A percentile compares a stretch with the other conserved stretches of the same genome.
These are phyloP conservation scores for Rhizopus microsporus DNA, from an alignment of 371 early-diverging fungal species.

Conservation along the genomic window DNA sequence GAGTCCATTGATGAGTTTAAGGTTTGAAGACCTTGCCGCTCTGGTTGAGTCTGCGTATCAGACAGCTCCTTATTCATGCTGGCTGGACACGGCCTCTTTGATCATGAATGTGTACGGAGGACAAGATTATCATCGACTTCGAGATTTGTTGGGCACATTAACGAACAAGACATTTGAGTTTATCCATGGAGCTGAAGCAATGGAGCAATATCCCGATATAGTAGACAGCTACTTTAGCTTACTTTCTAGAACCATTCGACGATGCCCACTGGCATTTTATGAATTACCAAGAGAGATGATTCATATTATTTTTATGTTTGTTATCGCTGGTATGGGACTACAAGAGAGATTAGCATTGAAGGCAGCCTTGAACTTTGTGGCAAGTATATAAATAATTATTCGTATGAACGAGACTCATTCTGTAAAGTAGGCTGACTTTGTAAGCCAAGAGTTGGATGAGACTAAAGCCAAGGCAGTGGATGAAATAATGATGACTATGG, in stretches of 20 bases:
- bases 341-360: slow-evolving; percentile 66
- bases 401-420: slow-evolving; percentile 1
- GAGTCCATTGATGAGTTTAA: slow-evolving; percentile 47
- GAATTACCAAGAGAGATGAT: slow-evolving; percentile 52
- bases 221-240: slow-evolving; percentile 50
- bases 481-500: slow-evolving; percentile 48
- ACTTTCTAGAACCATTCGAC: slow-evolving; percentile 51
- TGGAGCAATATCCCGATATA: slow-evolving; percentile 44
- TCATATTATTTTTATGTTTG: slow-evolving; percentile 50
- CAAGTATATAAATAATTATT: slow-evolving; percentile 13
- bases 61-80: slow-evolving; percentile 48
- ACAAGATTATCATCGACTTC: slow-evolving; percentile 38
- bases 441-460: slow-evolving; percentile 51
- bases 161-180: slow-evolving; percentile 54
- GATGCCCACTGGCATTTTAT: slow-evolving; percentile 60
- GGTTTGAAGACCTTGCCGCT: slow-evolving; percentile 36
- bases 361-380: slow-evolving; percentile 62
- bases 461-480: slow-evolving; percentile 44
- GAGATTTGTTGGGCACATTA: slow-evolving; percentile 41
- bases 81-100: slow-evolving; percentile 58
- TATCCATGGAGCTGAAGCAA: slow-evolving; percentile 50
- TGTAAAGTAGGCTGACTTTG: slow-evolving; percentile 50
- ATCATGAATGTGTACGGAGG: slow-evolving; percentile 63
- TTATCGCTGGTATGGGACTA: slow-evolving; percentile 57
- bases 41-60: slow-evolving; percentile 47